Evolutionary conservation across 2,329 filamentous ascomycete genomes (phyloP), one percentile per base, ranked within the genome.

Genomic region (Orbilia javanica): DNA sequence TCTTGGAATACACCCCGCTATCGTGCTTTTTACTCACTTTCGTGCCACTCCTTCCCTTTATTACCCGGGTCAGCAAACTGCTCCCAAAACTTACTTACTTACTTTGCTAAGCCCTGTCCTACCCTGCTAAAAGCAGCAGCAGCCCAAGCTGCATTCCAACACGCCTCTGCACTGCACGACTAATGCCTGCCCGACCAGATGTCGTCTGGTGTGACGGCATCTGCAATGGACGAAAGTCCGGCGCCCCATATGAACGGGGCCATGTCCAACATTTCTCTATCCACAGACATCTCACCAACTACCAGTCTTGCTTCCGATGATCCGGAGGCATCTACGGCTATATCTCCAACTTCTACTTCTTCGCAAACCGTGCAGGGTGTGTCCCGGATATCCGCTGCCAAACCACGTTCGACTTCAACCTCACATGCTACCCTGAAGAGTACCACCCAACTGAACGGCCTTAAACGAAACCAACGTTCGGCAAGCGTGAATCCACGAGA

Each of bases 201-300:
- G 72, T 76, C 72, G 72, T 76, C 72, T 76, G 72, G 72, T 76
- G 72, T 76, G 72, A 76, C 72, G 72, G 72, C 72, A 76, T 76
- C 72, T 70, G 65, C 72, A 52, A 69, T 44, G 72, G 72, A 76
- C 72, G 62, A 70, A 52, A 68, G 72, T 76, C 72, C 72, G 50
- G 65, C 65, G 34, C 48, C 65, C 65, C 34, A 65, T 69, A 76
- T 76, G 65, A 76, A 76, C 50, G 72, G 72, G 53, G 48, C 57
- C 52, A 63, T 52, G 39, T 44, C 70, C 50, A 44, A 55, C 18
- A 52, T 53, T 42, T 10, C 72, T 68, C 71, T 76, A 8, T 69
- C 72, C 36, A 75, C 71, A 22, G 62, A 67, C 22, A 48, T 69
- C 64, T 72, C 68, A 63, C 53, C 65, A 27, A 60, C 31, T 46